Conservation (phyloP, 2,329 filamentous ascomycete genomes). For the Epichloe amarillans region DNA sequence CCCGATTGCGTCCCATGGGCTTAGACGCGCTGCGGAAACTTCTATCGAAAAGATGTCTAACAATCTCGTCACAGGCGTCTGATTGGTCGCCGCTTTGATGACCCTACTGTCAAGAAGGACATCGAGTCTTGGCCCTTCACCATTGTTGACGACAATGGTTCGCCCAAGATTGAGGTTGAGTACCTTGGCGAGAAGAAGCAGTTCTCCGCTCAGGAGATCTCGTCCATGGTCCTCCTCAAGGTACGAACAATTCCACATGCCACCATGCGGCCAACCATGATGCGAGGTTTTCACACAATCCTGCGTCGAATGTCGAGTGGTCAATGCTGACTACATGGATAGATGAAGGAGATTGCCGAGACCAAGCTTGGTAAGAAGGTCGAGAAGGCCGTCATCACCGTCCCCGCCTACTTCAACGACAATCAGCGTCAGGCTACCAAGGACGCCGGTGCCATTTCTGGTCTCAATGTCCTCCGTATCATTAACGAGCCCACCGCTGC, state of each 20-base stretch:
- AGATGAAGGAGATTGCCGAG: slow-evolving; percentile 99
- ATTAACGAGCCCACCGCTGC: slow-evolving; percentile 99
- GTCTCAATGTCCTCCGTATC: slow-evolving; percentile 97
- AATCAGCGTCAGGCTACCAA: slow-evolving; percentile 99
- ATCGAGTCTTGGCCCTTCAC: slow-evolving; percentile 99
- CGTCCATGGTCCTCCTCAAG: slow-evolving; percentile 97
- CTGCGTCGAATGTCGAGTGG: not conserved
- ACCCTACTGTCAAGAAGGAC: slow-evolving; percentile 97
- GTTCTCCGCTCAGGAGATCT: slow-evolving; percentile 98
- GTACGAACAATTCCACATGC: slow-evolving; percentile 32
- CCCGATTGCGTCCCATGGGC: not conserved
- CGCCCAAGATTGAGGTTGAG: slow-evolving; percentile 86
- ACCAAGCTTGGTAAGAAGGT: slow-evolving; percentile 97
- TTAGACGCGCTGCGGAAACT: not conserved
- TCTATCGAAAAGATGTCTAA: not conserved
- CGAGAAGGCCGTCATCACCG: slow-evolving; percentile 96
- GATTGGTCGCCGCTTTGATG: slow-evolving; percentile 90
- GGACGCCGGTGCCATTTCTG: slow-evolving; percentile 94
- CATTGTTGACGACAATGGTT: slow-evolving; percentile 78
- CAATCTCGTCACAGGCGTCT: slow-evolving; percentile 56
- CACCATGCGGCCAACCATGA: too few relatives aligned
- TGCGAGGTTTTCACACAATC: not conserved
- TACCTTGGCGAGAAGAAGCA: slow-evolving; percentile 91
- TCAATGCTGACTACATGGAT: slow-evolving; percentile 11
- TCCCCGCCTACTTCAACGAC: slow-evolving; percentile 99